Evolutionary conservation across 148 eudicot species (phyloP), one percentile per base, ranked within the genome.

Genomic region (Heliamphora exappendiculata): DNA sequence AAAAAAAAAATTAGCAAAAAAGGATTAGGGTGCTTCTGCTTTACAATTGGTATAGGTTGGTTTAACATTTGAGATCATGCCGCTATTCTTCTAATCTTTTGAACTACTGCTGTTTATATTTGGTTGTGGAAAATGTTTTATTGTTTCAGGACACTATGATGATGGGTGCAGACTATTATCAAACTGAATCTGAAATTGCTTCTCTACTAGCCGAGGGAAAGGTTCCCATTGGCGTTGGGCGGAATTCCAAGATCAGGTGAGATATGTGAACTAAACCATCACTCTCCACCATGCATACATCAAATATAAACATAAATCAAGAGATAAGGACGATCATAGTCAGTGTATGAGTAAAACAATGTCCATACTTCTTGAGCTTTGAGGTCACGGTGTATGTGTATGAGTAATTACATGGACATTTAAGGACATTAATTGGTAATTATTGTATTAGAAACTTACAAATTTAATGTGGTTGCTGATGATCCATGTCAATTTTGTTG

Each of bases 151-250:
- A 93, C 79, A 86, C 97, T 0, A 78, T 96, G 91, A 87, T 93
- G 97, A 89, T 96, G 94, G 99, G 98, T 47, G 99, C 99, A 37
- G 97, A 96, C 78, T 86, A 87, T 65, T 91, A 96, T 70, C 99
- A 96, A 85, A 95, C 99, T 28, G 98, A 93, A 74, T 72, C 90
- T 34, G 98, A 96, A 84, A 93, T 96, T 67, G 94, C 91, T 0
- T 85, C 93, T 69, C 78, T 83, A 22, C 81, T 91, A 19, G 96
- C 94, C 3, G 86, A 78, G 67, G 99, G 90, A 73, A 88, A 91
- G 60, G 97, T 95, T 67, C 96, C 98, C 19, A 82, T 95, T 66
- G 98, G 98, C 12, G 91, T 95, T 69, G 98, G 98, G n/a, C 81
- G 47, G 20, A 92, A 95, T 83, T 88, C 98, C 66, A 95, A 92